Evolutionary conservation across 2,329 filamentous ascomycete species (phyloP).

Genomic region (Colletotrichum tamarilloi): DNA sequence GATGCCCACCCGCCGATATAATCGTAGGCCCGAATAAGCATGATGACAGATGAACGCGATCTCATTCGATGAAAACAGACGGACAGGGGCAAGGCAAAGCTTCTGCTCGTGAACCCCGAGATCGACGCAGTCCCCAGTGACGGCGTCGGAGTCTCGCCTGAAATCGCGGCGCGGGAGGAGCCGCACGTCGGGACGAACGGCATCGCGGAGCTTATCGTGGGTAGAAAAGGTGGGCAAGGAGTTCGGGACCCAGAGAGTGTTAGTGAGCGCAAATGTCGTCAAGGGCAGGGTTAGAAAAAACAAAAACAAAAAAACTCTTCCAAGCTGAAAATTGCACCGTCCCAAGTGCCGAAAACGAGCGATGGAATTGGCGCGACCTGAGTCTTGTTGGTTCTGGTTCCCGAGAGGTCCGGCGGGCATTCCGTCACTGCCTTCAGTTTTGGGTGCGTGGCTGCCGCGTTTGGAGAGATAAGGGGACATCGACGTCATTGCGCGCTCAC

Average conservation of each 20-base stretch:
- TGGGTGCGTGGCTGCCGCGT: too few relatives aligned
- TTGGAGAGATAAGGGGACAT: constrained; percentile 8
- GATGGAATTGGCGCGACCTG: neutral
- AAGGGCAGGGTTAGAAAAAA: neutral
- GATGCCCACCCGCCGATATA: neutral
- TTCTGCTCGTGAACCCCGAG: neutral
- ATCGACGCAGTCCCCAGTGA: neutral
- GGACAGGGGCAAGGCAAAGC: neutral
- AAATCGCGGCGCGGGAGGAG: constrained; percentile 19
- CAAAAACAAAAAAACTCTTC: neutral
- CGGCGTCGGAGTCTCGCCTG: neutral
- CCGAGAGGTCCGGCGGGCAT: constrained; percentile 24
- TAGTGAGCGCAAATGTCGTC: constrained; percentile 12
- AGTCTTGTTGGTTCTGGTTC: neutral
- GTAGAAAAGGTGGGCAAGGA: neutral
- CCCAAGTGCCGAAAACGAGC: neutral
- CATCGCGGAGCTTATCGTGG: neutral
- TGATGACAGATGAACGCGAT: neutral
- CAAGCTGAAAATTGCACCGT: neutral
- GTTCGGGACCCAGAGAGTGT: neutral
- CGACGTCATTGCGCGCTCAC: constrained; percentile 30
- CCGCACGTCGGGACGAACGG: constrained; percentile 30
- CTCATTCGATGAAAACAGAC: neutral
- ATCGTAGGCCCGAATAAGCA: neutral
- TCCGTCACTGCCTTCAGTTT: constrained; percentile 13